A percentile compares a stretch with the other conserved stretches of the same genome.
These are phyloP conservation scores for Crithidia sp. DNA, from an alignment of 208 protist species.

Conservation along the genomic window DNA sequence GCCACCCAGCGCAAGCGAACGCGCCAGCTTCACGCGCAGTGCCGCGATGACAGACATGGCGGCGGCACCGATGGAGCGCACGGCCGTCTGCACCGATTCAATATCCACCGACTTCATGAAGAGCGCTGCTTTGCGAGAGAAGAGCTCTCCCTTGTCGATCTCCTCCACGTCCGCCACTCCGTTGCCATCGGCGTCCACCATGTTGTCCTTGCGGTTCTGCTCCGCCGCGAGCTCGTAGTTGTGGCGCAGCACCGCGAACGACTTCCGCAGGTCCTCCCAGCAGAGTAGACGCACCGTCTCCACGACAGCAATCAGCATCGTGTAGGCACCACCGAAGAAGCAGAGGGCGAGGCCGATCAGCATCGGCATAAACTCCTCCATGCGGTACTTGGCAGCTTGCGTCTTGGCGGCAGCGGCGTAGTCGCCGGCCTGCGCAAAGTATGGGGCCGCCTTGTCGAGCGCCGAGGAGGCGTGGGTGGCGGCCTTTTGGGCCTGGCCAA, in stretches of 20 bases:
- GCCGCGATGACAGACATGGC: slow-evolving; percentile 69
- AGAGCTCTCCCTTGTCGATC: slow-evolving; percentile 44
- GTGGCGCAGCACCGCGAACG: slow-evolving; percentile 43
- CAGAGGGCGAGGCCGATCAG: slow-evolving; percentile 70
- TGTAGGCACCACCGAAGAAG: slow-evolving; percentile 87
- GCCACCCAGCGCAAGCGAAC: slow-evolving; percentile 60
- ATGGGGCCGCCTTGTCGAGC: slow-evolving; percentile 33
- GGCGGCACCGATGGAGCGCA: slow-evolving; percentile 42
- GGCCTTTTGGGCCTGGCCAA: slow-evolving; percentile 32
- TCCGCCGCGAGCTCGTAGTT: slow-evolving; percentile 71
- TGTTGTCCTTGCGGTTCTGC: slow-evolving; percentile 63
- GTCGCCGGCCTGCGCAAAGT: slow-evolving; percentile 27
- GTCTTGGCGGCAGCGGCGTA: slow-evolving; percentile 17
- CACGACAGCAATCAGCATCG: slow-evolving; percentile 67
- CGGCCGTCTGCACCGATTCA: slow-evolving; percentile 45
- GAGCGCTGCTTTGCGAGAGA: slow-evolving; percentile 59
- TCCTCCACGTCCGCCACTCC: slow-evolving; percentile 58
- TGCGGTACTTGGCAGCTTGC: slow-evolving; percentile 30
- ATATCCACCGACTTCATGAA: slow-evolving; percentile 72
- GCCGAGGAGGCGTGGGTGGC: slow-evolving; percentile 20
- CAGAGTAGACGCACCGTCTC: slow-evolving; percentile 77
- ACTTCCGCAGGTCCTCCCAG: slow-evolving; percentile 62
- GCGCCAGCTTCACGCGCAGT: slow-evolving; percentile 59
- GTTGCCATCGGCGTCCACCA: slow-evolving; percentile 48
- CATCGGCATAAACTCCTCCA: slow-evolving; percentile 53